Evolutionary conservation across 768 basidiomycete species (phyloP).

Genomic region (Suillus decipiens): DNA sequence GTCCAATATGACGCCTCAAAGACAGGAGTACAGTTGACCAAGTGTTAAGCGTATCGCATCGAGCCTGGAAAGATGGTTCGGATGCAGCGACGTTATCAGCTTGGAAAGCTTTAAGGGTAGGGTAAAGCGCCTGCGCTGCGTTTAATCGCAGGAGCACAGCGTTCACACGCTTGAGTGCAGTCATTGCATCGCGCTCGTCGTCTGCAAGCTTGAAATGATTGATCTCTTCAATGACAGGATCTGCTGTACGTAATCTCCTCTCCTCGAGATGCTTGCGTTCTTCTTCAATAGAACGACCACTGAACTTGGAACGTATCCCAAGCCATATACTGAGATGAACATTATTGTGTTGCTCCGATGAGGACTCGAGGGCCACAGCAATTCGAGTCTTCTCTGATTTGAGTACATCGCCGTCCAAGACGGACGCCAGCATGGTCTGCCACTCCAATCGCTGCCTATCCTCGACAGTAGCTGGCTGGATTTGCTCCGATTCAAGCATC

Average conservation of each 20-base stretch:
- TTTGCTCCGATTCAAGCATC: slow-evolving; percentile 61
- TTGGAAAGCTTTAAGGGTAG: slow-evolving; percentile 77
- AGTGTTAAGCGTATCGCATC: slow-evolving; percentile 85
- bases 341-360: slow-evolving; percentile 68
- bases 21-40: slow-evolving; percentile 89
- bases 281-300: slow-evolving; percentile 77
- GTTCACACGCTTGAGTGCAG: slow-evolving; percentile 63
- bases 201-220: slow-evolving; percentile 68
- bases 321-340: slow-evolving; percentile 80
- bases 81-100: slow-evolving; percentile 74
- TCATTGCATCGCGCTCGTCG: slow-evolving; percentile 33
- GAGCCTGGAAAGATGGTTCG: slow-evolving; percentile 68
- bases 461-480: slow-evolving; percentile 67
- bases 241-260: slow-evolving; percentile 76
- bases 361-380: slow-evolving; percentile 71
- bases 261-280: slow-evolving; percentile 84
- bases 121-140: slow-evolving; percentile 84
- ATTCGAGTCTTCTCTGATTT: slow-evolving; percentile 95
- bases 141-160: slow-evolving; percentile 74
- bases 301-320: slow-evolving; percentile 84
- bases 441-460: slow-evolving; percentile 89
- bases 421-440: slow-evolving; percentile 94
- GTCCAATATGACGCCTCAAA: slow-evolving; percentile 78
- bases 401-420: slow-evolving; percentile 91
- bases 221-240: slow-evolving; percentile 83